Base-by-base conservation (phyloP, 179 eudicot genomes). In the Heliamphora pulchella region DNA sequence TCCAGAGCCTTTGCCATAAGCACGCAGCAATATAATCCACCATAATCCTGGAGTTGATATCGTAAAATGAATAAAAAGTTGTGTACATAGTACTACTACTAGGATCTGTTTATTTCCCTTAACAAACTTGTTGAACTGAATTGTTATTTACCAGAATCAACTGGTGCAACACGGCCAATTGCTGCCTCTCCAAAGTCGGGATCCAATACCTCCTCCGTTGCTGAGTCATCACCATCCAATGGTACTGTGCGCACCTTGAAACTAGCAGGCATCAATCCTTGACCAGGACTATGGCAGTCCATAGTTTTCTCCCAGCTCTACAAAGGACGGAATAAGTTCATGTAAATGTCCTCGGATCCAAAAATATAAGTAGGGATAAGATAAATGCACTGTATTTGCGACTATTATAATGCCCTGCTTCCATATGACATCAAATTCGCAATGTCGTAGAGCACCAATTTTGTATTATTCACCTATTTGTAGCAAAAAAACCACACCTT, bases 101-200 rank as follows among this genome's bases (percentile, higher is more conserved):
- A 18, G 22, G 76, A 46, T 18, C 22, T 74, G 0, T 54, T 18
- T 3, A 50, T 72, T 51, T 72, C 8, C n/a, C 5, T 22, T 8
- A 31, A 55, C 31, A 74, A 55, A 44, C 63, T 74, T 13, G 3
- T 39, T 54, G 18, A 54, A 39, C 1, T 22, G 11, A 55, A 1
- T 31, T 22, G 8, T 54, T 59, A 80, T 82, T 72, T 75, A 91
- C 97, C 97, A 79, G 94, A 93, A 81, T 93, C 97, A 79, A 91
- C 93, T 0, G 97, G 97, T 66, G 97, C 97, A 74, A 92, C 97
- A 80, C 97, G 97, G 31, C 97, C 97, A 70, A 93, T 93, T 47
- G 97, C 97, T 51, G 97, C 90, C 86, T 93, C 97, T 15, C 97
- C 95, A 84, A 93, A 93, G 72, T 93, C 97, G 2, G 97, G 93